phyloP scores from a whole-genome alignment of 179 eudicot species.

The Sideroxylon spinosum region DNA sequence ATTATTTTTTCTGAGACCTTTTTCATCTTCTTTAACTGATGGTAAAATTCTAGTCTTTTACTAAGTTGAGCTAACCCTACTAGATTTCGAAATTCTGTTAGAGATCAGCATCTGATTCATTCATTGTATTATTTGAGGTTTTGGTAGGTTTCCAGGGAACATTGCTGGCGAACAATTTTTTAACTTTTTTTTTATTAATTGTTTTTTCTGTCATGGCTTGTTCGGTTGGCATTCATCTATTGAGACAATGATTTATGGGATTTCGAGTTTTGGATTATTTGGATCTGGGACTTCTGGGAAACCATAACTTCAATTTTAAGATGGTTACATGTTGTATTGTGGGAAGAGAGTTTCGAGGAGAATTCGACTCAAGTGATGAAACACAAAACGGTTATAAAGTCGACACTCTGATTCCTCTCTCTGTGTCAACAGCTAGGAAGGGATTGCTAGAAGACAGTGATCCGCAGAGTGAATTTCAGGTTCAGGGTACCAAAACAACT shows the following conservation, averaged over 20 bases:
- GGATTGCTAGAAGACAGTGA: conserved; percentile 27
- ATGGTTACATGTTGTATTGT: conserved; percentile 38
- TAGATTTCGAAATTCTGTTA: neutral
- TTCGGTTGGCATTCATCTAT: neutral
- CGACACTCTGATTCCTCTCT: conserved; percentile 28
- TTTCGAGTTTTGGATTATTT: conserved; percentile 6
- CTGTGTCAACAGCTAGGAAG: conserved; percentile 38
- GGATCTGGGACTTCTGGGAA: conserved; percentile 14
- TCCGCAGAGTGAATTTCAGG: neutral
- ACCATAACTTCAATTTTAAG: neutral
- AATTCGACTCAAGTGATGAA: conserved; percentile 28
- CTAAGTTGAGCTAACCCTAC: neutral
- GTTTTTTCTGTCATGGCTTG: neutral
- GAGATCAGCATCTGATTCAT: neutral
- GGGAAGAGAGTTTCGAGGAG: conserved; percentile 21
- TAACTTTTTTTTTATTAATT: too few relatives aligned
- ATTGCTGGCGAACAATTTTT: neutral
- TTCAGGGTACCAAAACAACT: conserved; percentile 13
- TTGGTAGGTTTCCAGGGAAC: conserved; percentile 12
- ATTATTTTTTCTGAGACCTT: neutral
- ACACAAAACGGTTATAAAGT: neutral
- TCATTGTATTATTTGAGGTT: neutral
- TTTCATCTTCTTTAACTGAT: neutral
- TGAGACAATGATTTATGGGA: conserved; percentile 10
- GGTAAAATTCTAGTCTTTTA: neutral